Evolutionary conservation across 2,329 filamentous ascomycete species (phyloP), one percentile per base, ranked within the genome.

Genomic region (Trichoderma pleuroti): DNA sequence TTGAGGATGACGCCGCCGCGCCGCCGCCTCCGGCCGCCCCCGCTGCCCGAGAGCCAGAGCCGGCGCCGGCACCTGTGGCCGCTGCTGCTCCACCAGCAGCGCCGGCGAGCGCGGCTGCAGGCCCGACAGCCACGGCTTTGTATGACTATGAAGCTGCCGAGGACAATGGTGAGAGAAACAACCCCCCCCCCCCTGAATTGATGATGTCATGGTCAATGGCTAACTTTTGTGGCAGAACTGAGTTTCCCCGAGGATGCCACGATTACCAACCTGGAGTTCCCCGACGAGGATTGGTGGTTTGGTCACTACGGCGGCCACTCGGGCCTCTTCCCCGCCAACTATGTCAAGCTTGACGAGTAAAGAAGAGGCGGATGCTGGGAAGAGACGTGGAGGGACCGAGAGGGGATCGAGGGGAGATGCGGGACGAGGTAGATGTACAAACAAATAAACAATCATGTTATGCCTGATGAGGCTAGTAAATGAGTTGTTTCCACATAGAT

Each of bases 261-360:
- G 73, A 91, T 99, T 76, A 92, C 88, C 32, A 87, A 92, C 77
- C 84, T 99, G 74, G 93, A 98, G 84, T 98, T 98, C 82, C 96
- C 96, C 2, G 96, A 98, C 77, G 95, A 98, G 74, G 96, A 99
- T 79, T 99, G 96, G 96, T 99, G 96, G 96, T 92, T 95, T 76
- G 96, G 96, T 71, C 90, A 92, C 77, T 97, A 92, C 81, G 86
- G 90, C 30, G 94, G 94, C 64, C 87, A 91, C 71, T 87, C 88
- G 34, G 96, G 96, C 72, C 86, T 99, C 59, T 99, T 99, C 88
- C 90, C 90, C 14, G 87, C 90, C 78, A 91, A 92, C 79, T 92
- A 92, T 75, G 90, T 92, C 73, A 83, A 90, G 79, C 81, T 91
- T 68, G 81, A 88, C 75, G 73, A 78, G 73, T 81, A 74, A 59